phyloP scores from a whole-genome alignment of 805 yeast species.

The Saccharomycopsis capsularis region DNA sequence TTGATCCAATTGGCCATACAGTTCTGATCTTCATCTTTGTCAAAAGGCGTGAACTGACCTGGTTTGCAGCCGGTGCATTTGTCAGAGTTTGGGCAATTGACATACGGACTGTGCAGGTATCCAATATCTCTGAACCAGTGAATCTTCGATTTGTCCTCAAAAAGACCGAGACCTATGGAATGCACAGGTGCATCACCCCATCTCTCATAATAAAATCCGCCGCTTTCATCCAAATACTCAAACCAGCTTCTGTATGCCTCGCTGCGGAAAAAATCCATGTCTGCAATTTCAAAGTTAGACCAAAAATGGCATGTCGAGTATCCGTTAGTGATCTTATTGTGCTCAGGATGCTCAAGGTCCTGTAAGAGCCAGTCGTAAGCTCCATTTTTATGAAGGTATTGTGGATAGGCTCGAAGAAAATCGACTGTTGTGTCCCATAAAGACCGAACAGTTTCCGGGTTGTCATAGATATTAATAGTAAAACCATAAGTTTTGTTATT shows the following conservation, averaged over 20 bases:
- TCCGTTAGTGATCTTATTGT: conserved; percentile 41
- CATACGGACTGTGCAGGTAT: conserved; percentile 64
- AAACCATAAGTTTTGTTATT: conserved; percentile 69
- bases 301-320: conserved; percentile 74
- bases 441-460: conserved; percentile 51
- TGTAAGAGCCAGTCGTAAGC: conserved; percentile 58
- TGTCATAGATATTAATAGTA: conserved; percentile 59
- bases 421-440: conserved; percentile 66
- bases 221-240: conserved; percentile 53
- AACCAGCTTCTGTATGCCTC: conserved; percentile 62
- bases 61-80: conserved; percentile 42
- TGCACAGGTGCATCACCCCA: conserved; percentile 96
- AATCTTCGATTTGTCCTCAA: conserved; percentile 58
- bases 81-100: conserved; percentile 62
- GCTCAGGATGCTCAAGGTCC: conserved; percentile 47
- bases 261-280: conserved; percentile 68
- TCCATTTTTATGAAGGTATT: conserved; percentile 50
- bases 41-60: conserved; percentile 49
- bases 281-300: conserved; percentile 82
- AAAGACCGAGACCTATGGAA: conserved; percentile 62
- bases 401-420: conserved; percentile 50
- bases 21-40: conserved; percentile 54
- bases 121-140: conserved; percentile 89
- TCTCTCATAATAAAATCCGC: conserved; percentile 84
- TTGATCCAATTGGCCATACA: conserved; percentile 68